Percentiles rank a stretch among this genome's conserved stretches.
Conservation (phyloP, 1,139 yeast species). For the Nakaseomyces kungkrabaensis region DNA sequence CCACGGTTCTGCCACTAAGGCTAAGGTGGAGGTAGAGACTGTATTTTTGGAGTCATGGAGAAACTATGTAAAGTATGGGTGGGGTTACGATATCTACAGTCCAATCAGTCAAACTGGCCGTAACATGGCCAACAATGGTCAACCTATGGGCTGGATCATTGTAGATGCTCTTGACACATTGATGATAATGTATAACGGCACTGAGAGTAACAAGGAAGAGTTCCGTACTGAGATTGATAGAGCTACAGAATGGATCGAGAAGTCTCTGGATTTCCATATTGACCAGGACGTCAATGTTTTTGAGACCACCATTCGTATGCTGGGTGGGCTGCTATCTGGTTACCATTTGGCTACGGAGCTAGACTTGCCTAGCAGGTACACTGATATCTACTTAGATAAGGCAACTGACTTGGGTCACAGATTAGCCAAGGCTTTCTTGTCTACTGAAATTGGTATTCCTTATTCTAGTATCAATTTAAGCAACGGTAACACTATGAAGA, state of each 20-base stretch:
- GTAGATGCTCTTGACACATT: slow-evolving; percentile 84
- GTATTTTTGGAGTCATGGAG: slow-evolving; percentile 74
- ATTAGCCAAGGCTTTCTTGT: slow-evolving; percentile 52
- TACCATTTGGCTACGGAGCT: slow-evolving; percentile 56
- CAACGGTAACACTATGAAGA: slow-evolving; percentile 49
- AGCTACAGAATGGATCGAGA: slow-evolving; percentile 67
- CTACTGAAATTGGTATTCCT: slow-evolving; percentile 57
- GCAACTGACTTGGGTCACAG: slow-evolving; percentile 66
- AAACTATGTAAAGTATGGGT: slow-evolving; percentile 65
- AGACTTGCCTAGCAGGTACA: slow-evolving; percentile 13
- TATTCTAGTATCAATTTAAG: slow-evolving; percentile 67
- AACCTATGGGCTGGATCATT: slow-evolving; percentile 92
- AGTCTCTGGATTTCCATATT: slow-evolving; percentile 48
- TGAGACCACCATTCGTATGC: slow-evolving; percentile 68
- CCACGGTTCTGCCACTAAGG: not conserved
- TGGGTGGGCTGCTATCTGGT: slow-evolving; percentile 79
- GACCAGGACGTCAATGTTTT: slow-evolving; percentile 71
- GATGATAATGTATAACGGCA: slow-evolving; percentile 66
- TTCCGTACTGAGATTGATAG: slow-evolving; percentile 52
- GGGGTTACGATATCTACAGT: slow-evolving; percentile 68
- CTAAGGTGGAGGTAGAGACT: slow-evolving; percentile 12
- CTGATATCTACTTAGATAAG: slow-evolving; percentile 58
- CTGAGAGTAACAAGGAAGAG: slow-evolving; percentile 38
- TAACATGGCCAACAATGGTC: slow-evolving; percentile 53
- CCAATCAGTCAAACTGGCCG: slow-evolving; percentile 55